Evolutionary conservation across 306 rosid genomes (phyloP), one percentile per base, ranked within the genome.

Genomic region (Prunus armeniaca): DNA sequence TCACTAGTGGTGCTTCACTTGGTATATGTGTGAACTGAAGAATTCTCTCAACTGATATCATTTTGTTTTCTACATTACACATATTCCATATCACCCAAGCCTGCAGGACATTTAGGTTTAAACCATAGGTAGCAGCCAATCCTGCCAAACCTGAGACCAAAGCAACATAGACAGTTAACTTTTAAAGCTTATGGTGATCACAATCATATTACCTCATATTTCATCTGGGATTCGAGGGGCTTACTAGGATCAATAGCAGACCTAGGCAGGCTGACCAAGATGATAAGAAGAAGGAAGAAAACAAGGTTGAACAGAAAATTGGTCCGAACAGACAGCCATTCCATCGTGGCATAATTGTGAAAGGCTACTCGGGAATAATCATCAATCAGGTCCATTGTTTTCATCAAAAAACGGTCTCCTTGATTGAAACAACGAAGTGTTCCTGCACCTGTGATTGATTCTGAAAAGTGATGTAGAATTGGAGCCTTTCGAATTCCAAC

Each of bases 21-120:
- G 70, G 80, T 47, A 80, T 51, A 43, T 47, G 62, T 18, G 71
- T 67, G 72, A 25, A 62, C 32, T 81, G 80, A 32, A 81, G 66
- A 24, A 81, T 69, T 65, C 84, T 76, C 71, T 81, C 84, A 5
- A 81, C 80, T 25, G 84, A 81, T 34, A 81, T 75, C 62, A 75
- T 81, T 25, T 75, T 75, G 77, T 75, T 81, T 54, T 81, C 84
- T 57, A 75, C 68, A 17, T 70, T 75, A 71, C 80, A 75, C 24
- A 75, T 58, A 22, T 63, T 75, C 84, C 84, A 81, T 69, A 75
- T 69, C 7, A 81, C 68, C 80, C 80, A 81, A 62, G 72, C 77
- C 54, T 81, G 84, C 15, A 75, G 68, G 71, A 80, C 78, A 67
- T 75, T 80, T 15, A 80, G 68, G 65, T 75, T 80, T 14, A 80